phyloP scores from a whole-genome alignment of 1,284 basidiomycete genomes.

The Sporisorium scitamineum region DNA sequence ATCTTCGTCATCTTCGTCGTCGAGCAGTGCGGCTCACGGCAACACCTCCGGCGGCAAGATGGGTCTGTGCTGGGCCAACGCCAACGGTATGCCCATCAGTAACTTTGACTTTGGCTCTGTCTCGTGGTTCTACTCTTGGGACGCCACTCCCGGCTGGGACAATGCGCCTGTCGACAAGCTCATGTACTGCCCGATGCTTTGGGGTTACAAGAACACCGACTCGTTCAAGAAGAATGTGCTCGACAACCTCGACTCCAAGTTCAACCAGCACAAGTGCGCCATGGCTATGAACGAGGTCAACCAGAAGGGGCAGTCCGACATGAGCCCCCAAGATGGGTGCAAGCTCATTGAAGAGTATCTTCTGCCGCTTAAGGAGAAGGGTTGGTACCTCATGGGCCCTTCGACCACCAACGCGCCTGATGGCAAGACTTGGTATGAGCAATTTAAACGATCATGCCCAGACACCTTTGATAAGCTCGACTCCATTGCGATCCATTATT shows the following conservation, averaged over 20 bases:
- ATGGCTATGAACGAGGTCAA: conserved; percentile 65
- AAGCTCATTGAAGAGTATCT: conserved; percentile 56
- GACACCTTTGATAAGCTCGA: conserved; percentile 57
- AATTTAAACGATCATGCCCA: conserved; percentile 47
- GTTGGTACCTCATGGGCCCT: conserved; percentile 62
- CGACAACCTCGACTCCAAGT: conserved; percentile 45
- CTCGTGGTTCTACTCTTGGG: conserved; percentile 63
- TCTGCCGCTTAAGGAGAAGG: conserved; percentile 57
- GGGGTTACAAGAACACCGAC: conserved; percentile 52
- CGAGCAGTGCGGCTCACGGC: conserved; percentile 16
- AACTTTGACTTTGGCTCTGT: conserved; percentile 51
- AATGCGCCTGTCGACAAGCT: conserved; percentile 50
- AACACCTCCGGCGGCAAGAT: conserved; percentile 49
- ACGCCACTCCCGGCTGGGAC: conserved; percentile 50
- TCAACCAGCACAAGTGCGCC: conserved; percentile 59
- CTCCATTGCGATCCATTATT: conserved; percentile 62
- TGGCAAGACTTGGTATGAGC: conserved; percentile 52
- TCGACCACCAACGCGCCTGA: conserved; percentile 56
- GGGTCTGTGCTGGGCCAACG: conserved; percentile 61
- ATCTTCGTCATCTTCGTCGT: conserved; percentile 20
- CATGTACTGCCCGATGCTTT: conserved; percentile 66
- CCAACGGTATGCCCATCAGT: conserved; percentile 53
- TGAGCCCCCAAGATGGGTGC: conserved; percentile 51
- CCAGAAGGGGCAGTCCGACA: conserved; percentile 58
- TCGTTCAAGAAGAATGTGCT: conserved; percentile 53